phyloP scores from a whole-genome alignment of 2,329 filamentous ascomycete genomes.

The Lecanicillium sp. region DNA sequence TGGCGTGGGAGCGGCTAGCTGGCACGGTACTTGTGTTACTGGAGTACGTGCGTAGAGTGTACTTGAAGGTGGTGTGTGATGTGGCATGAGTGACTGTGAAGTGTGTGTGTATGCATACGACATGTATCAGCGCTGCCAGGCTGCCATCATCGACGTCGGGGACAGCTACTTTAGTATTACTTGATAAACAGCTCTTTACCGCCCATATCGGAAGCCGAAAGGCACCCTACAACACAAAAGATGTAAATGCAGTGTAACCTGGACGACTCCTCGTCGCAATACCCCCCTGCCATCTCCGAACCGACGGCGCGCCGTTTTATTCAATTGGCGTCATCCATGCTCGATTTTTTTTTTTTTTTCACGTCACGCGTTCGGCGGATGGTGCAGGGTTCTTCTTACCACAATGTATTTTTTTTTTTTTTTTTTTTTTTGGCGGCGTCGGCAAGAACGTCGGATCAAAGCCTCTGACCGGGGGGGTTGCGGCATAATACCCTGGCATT shows the following conservation, averaged over 20 bases:
- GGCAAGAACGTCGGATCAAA: conserved; percentile 4
- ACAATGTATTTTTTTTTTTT: conserved; percentile 1
- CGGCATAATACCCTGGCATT: background rate
- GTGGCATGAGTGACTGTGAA: too few species aligned
- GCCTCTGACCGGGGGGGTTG: conserved; percentile 6
- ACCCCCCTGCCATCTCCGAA: background rate
- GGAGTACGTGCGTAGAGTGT: too few species aligned
- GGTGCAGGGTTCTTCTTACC: conserved; percentile 12
- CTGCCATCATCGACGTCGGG: too few species aligned
- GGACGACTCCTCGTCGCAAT: background rate
- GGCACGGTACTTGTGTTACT: too few species aligned
- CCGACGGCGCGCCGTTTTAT: background rate
- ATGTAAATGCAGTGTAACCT: conserved; percentile 3
- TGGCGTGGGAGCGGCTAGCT: too few species aligned
- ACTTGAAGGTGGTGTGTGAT: too few species aligned
- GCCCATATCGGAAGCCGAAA: too few species aligned
- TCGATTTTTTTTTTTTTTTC: conserved; percentile 2
- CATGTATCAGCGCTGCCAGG: too few species aligned
- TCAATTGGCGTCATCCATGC: conserved; percentile 4
- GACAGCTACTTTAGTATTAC: too few species aligned
- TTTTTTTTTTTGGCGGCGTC: too few species aligned
- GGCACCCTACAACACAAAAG: background rate
- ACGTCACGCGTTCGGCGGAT: conserved; percentile 10
- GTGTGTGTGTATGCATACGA: too few species aligned
- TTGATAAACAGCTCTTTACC: too few species aligned